Base-by-base conservation (phyloP, 306 rosid genomes). In the Acacia crassicarpa region DNA sequence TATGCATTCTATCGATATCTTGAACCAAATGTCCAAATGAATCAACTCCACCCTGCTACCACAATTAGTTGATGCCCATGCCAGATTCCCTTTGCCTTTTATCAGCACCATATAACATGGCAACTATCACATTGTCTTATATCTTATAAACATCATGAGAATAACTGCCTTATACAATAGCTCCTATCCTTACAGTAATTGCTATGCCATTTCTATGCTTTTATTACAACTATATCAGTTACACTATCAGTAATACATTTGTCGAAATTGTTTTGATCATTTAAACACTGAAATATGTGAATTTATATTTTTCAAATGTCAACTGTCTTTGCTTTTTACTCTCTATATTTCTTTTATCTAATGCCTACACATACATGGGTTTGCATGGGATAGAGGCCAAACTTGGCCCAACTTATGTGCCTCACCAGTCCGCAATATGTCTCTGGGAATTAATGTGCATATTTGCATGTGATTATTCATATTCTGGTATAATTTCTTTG, bases 401-500 rank as follows among this genome's bases (percentile, higher is more conserved):
- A 76, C 80, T 51, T 79, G 23, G 38, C 38, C 40, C 4, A 38
- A 76, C 80, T 51, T 79, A 27, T 62, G 78, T 63, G 86, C 77
- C 62, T 67, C 77, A 77, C 67, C 23, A 23, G 40, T 67, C 6
- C 62, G 54, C 79, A 23, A 73, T 7, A 25, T 43, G 56, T 25
- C n/a, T 59, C 32, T 13, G 80, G 53, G 27, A 84, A 75, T 48
- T 56, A 72, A 33, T 77, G 79, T 72, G 20, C 72, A 43, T 46
- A 49, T 46, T 69, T 53, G 73, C 58, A 16, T 78, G 46, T 75
- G 62, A 62, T 74, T 82, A 44, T 27, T 78, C 48, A 65, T 80
- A 80, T 67, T 40, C 80, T 78, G 46, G 63, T 40, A 65, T 78
- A 58, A 58, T 81, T 69, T 81, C 87, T 78, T 75, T 77, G 68